Evolutionary conservation across 257 asterid genomes (phyloP), one percentile per base, ranked within the genome.

Genomic region (Petrea volubilis): DNA sequence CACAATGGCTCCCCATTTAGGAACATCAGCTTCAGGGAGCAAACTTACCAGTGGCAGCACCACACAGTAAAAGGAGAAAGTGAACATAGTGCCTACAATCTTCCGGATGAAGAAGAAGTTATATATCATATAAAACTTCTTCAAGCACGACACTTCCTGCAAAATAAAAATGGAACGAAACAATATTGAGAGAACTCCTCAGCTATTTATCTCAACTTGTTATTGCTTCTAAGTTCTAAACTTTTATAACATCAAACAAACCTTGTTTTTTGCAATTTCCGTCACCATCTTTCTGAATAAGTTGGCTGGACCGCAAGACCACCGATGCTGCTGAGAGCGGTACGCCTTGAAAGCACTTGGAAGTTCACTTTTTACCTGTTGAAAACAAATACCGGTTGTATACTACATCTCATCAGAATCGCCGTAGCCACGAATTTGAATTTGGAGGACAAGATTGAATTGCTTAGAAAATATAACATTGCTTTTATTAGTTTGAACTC

Each of bases 271-370:
- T 6, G 80, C 73, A 47, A 91, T 86, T 40, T 85, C 94, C 13
- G 63, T 43, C 53, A 75, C 74, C 87, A 82, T 88, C 78, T 91
- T 88, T 11, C 87, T 60, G 83, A 88, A 91, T 62, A 91, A 77
- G 79, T 91, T 86, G 47, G 97, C 96, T 6, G 97, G 97, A 14
- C 95, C 96, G 66, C 87, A 88, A 3, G 90, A 84, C 96, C 96
- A 86, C 7, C 97, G 78, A 58, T 88, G 92, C 81, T 91, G 97
- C 73, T 88, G 96, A 64, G 83, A 86, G 3, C 92, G 82, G 60
- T 75, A 83, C 10, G 96, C 87, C 77, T 83, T 88, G 73, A 88
- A 86, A 56, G 88, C 79, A 75, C 96, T 86, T 0, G 97, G 96
- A 60, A 91, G 88, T 71, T 91, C 97, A 41, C 87, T 91, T 74